A percentile compares a stretch with the other conserved stretches of the same genome.
phyloP scores from a whole-genome alignment of 345 rosid species.

The Citrus australasica region DNA sequence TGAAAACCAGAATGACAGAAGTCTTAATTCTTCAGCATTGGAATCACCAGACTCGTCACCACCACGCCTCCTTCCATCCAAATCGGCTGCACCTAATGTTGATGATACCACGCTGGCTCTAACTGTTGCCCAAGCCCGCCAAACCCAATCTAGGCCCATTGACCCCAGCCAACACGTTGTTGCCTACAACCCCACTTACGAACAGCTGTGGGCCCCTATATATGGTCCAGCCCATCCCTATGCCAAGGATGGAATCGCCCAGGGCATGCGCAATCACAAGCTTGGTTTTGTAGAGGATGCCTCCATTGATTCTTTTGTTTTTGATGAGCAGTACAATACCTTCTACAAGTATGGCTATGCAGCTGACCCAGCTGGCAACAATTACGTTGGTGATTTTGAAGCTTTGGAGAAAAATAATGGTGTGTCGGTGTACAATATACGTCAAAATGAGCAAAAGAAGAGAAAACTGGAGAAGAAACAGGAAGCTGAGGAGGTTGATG shows the following conservation, averaged over 20 bases:
- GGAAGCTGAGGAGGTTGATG: slow-evolving; percentile 35
- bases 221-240: slow-evolving; percentile 84
- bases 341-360: slow-evolving; percentile 90
- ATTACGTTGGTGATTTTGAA: slow-evolving; percentile 73
- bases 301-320: slow-evolving; percentile 71
- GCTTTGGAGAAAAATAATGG: slow-evolving; percentile 59
- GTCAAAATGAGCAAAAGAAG: slow-evolving; percentile 83
- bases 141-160: slow-evolving; percentile 56
- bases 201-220: slow-evolving; percentile 94
- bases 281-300: slow-evolving; percentile 96
- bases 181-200: slow-evolving; percentile 73
- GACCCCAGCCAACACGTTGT: slow-evolving; percentile 77
- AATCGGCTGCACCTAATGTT: slow-evolving; percentile 85
- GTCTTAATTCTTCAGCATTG: slow-evolving; percentile 19
- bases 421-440: slow-evolving; percentile 73
- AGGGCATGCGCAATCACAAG: slow-evolving; percentile 96
- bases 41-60: slow-evolving; percentile 74
- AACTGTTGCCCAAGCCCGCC: slow-evolving; percentile 57
- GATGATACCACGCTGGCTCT: slow-evolving; percentile 90
- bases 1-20: slow-evolving; percentile 20
- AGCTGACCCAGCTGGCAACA: slow-evolving; percentile 76
- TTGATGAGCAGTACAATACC: slow-evolving; percentile 91
- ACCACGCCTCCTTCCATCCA: slow-evolving; percentile 60
- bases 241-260: slow-evolving; percentile 89
- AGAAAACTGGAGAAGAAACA: slow-evolving; percentile 59